These are phyloP conservation scores for Russula brevipes DNA, from an alignment of 768 basidiomycete species.

Conservation along the genomic window DNA sequence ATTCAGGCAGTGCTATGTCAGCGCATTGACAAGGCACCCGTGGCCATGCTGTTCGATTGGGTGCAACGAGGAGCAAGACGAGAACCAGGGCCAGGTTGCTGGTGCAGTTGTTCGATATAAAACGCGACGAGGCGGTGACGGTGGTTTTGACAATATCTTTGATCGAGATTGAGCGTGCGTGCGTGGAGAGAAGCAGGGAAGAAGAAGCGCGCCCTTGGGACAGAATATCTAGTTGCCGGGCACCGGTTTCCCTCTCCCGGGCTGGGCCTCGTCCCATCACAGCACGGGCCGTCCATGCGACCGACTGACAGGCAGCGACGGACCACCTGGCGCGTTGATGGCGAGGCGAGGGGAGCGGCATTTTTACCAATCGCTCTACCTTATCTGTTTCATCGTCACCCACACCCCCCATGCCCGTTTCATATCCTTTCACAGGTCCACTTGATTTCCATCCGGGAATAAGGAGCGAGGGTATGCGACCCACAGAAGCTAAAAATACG, in stretches of 20 bases:
- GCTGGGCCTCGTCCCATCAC: not conserved
- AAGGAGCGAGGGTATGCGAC: constrained; percentile 13
- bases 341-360: too few species aligned
- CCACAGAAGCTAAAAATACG: not conserved
- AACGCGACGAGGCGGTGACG: not conserved
- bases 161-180: too few species aligned
- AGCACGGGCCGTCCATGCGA: constrained; percentile 3
- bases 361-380: not conserved
- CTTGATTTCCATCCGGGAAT: constrained; percentile 13
- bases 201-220: not conserved
- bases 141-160: not conserved
- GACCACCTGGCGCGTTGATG: too few species aligned
- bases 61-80: not conserved
- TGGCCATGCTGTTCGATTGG: constrained; percentile 6
- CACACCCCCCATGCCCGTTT: constrained; percentile 3
- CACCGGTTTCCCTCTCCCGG: not conserved
- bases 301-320: not conserved
- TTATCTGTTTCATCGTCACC: constrained; percentile 15
- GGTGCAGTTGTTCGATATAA: constrained; percentile 10
- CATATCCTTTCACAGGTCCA: constrained; percentile 4
- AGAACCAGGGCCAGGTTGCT: not conserved
- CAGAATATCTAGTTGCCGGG: constrained; percentile 9
- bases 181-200: not conserved
- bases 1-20: not conserved
- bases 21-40: not conserved